Evolutionary conservation across 2,329 filamentous ascomycete species (phyloP).

Genomic region (Stemphylium vesicarium): DNA sequence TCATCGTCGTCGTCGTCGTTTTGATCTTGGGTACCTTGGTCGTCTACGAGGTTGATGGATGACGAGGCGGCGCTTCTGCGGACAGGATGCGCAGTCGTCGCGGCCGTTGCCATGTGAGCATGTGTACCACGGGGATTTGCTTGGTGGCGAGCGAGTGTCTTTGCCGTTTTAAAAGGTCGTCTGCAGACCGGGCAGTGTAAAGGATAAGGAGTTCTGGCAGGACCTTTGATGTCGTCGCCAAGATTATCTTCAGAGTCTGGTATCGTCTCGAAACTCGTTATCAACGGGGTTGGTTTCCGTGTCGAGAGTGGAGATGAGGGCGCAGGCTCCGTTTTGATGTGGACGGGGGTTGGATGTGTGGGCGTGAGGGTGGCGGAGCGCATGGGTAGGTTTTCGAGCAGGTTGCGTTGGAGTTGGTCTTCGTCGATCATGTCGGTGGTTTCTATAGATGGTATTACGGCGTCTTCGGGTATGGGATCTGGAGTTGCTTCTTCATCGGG

Average conservation of each 20-base stretch:
- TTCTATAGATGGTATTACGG: constrained; percentile 36
- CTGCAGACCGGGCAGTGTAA: constrained; percentile 12
- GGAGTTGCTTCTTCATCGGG: constrained; percentile 6
- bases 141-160: constrained; percentile 8
- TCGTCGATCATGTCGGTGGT: constrained; percentile 19
- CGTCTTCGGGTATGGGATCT: constrained; percentile 17
- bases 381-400: constrained; percentile 15
- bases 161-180: constrained; percentile 10
- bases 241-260: background rate
- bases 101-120: background rate
- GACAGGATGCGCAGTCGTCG: background rate
- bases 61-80: background rate
- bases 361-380: background rate
- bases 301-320: constrained; percentile 1
- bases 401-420: constrained; percentile 20
- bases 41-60: constrained; percentile 4
- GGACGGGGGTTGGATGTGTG: background rate
- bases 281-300: background rate
- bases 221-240: background rate
- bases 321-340: constrained; percentile 11
- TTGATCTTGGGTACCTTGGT: background rate
- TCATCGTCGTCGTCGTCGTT: background rate
- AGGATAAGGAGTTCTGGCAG: background rate
- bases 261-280: background rate
- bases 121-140: background rate